phyloP scores from a whole-genome alignment of 805 yeast species.

The Brettanomyces nanus region DNA sequence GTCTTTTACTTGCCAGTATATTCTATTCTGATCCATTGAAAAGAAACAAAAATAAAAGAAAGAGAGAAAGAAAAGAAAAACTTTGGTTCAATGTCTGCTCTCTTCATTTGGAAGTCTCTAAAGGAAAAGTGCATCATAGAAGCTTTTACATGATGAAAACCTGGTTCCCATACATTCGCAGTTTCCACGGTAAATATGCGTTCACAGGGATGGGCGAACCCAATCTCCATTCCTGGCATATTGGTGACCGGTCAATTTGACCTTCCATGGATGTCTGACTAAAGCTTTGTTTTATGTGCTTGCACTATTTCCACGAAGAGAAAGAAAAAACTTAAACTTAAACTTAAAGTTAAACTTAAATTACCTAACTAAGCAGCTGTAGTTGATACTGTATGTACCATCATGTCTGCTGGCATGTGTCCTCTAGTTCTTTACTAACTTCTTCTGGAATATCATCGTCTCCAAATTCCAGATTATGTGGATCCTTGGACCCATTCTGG shows the following conservation, averaged over 20 bases:
- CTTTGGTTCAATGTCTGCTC: background rate
- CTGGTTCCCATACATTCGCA: conserved; percentile 78
- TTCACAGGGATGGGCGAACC: conserved; percentile 49
- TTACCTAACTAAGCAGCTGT: no score
- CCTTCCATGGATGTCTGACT: conserved; percentile 95
- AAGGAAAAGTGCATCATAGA: background rate
- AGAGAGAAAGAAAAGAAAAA: background rate
- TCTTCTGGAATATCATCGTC: conserved; percentile 49
- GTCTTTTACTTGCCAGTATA: conserved; percentile 84
- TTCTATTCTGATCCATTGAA: conserved; percentile 51
- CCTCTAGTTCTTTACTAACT: conserved; percentile 44
- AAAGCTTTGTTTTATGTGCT: no score
- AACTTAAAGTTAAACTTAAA: no score
- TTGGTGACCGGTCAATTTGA: conserved; percentile 73
- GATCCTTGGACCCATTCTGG: conserved; percentile 31
- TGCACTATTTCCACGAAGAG: no score
- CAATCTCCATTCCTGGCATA: conserved; percentile 50
- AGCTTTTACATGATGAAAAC: conserved; percentile 53
- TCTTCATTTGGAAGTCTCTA: background rate
- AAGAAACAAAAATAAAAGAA: no score
- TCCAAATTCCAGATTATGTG: conserved; percentile 21
- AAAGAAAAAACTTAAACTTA: no score
- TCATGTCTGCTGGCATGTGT: conserved; percentile 41
- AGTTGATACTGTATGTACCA: no score
- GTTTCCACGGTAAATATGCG: conserved; percentile 92